Percentiles rank a stretch among this genome's conserved stretches.
phyloP scores from a whole-genome alignment of 805 yeast genomes.

The Suhomyces pyralidae region DNA sequence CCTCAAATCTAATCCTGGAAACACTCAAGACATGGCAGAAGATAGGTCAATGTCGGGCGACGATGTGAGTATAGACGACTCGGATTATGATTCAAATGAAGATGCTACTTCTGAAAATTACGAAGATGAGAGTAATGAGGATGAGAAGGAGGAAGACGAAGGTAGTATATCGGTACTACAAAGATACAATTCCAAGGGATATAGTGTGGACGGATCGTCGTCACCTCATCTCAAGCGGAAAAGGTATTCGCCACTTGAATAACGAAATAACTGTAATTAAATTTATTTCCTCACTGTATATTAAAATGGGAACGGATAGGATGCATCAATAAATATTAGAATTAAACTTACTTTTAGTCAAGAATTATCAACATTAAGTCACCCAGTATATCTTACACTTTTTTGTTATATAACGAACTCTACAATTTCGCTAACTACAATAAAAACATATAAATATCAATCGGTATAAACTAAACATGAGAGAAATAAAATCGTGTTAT shows the following conservation, averaged over 20 bases:
- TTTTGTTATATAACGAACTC: too few species aligned
- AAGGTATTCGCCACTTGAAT: background rate
- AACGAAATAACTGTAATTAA: background rate
- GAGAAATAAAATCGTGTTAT: constrained; percentile 2
- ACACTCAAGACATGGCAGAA: background rate
- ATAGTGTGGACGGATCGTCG: constrained; percentile 23
- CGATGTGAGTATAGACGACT: constrained; percentile 2
- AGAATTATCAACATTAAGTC: too few species aligned
- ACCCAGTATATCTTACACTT: too few species aligned
- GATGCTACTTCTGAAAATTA: constrained; percentile 11
- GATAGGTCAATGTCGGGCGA: background rate
- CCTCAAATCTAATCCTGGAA: background rate
- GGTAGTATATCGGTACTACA: constrained; percentile 9
- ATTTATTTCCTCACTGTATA: background rate
- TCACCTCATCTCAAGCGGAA: constrained; percentile 26
- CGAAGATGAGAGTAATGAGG: constrained; percentile 11
- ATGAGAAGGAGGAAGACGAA: constrained; percentile 9
- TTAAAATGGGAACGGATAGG: background rate
- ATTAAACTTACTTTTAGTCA: background rate
- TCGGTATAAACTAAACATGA: constrained; percentile 7
- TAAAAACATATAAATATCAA: background rate
- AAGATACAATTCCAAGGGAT: constrained; percentile 14
- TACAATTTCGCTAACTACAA: too few species aligned
- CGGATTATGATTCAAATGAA: constrained; percentile 9
- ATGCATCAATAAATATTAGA: background rate